Base-by-base conservation (phyloP, 306 rosid genomes). In the Pyrus pyrifolia region DNA sequence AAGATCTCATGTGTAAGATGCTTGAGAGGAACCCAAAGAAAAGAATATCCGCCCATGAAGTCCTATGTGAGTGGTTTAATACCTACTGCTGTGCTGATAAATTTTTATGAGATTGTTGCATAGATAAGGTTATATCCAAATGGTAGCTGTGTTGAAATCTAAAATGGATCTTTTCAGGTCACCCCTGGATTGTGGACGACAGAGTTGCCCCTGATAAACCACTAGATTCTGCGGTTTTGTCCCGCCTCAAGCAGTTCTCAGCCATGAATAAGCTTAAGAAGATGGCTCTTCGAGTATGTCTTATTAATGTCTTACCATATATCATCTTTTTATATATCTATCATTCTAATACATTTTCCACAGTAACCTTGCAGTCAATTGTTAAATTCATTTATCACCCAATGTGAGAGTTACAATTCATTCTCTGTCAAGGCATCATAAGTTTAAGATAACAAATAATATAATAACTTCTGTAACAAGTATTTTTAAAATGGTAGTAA, bases 181-280 rank as follows among this genome's bases (percentile, higher is more conserved):
- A 93, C 84, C 96, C 98, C 27, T 93, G 98, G 98, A 93, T 93
- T 64, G 78, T 86, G 42, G 98, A 93, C 80, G 98, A 90, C 75
- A 83, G n/a, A 58, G 87, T 90, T 82, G 96, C 98, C 63, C 98
- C 98, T 1, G 96, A 93, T 85, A 87, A 86, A 68, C 96, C 98
- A 64, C 81, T 93, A 77, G 96, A 89, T 78, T 90, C 96, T 75
- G 98, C 98, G 73, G 98, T 93, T 83, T 84, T 93, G 87, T 78
- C 98, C 31, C 96, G 98, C 61, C 86, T 93, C 80, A 93, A 93
- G 78, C 96, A 89, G 78, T 93, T 93, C 84, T 90, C 98, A 9
- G 96, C 94, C 51, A 93, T 93, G 98, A 85, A 93, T 78, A 93
- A 90, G 61, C 86, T 93, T 33, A 93, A 93, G 87, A 93, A 93